Evolutionary conservation across 345 rosid genomes (phyloP).

Genomic region (Euphorbia lathyris): DNA sequence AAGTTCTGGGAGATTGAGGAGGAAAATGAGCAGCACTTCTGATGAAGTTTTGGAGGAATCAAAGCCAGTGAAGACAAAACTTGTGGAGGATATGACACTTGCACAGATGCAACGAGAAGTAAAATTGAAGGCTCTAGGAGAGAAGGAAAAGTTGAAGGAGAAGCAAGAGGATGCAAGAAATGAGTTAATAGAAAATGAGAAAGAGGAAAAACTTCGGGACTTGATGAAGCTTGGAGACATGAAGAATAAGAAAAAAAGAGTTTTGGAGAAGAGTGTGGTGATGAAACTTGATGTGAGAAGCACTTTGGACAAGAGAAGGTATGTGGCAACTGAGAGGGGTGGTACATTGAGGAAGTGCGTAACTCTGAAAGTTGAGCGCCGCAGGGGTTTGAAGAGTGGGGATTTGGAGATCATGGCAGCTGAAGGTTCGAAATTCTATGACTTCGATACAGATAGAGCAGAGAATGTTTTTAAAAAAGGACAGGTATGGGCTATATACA

Average conservation of each 20-base stretch:
- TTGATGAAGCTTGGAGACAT: constrained; percentile 13
- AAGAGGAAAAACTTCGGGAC: constrained; percentile 14
- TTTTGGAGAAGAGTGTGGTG: constrained; percentile 24
- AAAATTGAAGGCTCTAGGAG: constrained; percentile 34
- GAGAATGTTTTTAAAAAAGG: constrained; percentile 73
- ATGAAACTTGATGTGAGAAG: constrained; percentile 20
- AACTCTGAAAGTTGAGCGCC: constrained; percentile 16
- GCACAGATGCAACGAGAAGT: constrained; percentile 63
- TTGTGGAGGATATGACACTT: constrained; percentile 63
- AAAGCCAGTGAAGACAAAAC: constrained; percentile 19
- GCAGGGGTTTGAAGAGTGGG: constrained; percentile 19
- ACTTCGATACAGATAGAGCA: constrained; percentile 58
- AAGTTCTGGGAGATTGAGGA: constrained; percentile 35
- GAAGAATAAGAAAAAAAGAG: constrained; percentile 25
- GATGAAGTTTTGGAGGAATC: constrained; percentile 39
- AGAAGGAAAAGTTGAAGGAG: constrained; percentile 31
- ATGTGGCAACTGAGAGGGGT: constrained; percentile 19
- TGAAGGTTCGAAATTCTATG: constrained; percentile 51
- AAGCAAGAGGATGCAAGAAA: constrained; percentile 6
- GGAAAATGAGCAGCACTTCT: constrained; percentile 29
- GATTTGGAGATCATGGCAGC: constrained; percentile 33
- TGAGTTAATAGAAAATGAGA: constrained; percentile 16
- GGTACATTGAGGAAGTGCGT: constrained; percentile 20
- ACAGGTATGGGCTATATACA: constrained; percentile 79
- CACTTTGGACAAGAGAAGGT: constrained; percentile 27